Evolutionary conservation across 1,284 basidiomycete species (phyloP).

Genomic region (Trametes sp.): DNA sequence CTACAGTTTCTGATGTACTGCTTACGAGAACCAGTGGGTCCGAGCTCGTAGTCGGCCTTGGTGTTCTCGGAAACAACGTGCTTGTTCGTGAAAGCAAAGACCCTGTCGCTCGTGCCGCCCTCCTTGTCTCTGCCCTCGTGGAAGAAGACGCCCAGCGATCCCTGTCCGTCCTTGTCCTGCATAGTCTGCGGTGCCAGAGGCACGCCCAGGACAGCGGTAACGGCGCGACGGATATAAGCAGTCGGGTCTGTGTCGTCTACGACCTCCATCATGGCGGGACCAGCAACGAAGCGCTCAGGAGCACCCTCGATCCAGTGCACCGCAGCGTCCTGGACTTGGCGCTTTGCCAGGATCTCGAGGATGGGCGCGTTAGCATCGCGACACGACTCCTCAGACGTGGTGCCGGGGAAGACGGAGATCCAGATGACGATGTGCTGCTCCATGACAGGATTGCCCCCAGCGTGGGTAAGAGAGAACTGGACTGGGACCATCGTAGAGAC

Average conservation of each 20-base stretch:
- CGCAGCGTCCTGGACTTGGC: slow-evolving; percentile 19
- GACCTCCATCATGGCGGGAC: slow-evolving; percentile 24
- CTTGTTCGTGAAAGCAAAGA: slow-evolving; percentile 28
- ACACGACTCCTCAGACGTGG: slow-evolving; percentile 22
- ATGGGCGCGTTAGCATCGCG: slow-evolving; percentile 32
- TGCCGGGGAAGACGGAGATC: slow-evolving; percentile 33
- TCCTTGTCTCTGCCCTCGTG: slow-evolving; percentile 25
- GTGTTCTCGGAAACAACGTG: slow-evolving; percentile 29
- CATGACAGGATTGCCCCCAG: slow-evolving; percentile 23
- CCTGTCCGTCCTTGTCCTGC: slow-evolving; percentile 24
- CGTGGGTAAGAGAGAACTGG: slow-evolving; percentile 32
- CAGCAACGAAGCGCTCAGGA: slow-evolving; percentile 18
- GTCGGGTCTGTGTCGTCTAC: slow-evolving; percentile 28
- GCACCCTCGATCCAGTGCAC: slow-evolving; percentile 28
- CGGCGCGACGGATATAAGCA: slow-evolving; percentile 25
- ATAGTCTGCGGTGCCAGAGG: slow-evolving; percentile 28
- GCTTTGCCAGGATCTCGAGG: slow-evolving; percentile 31
- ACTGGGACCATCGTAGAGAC: slow-evolving; percentile 31
- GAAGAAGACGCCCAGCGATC: slow-evolving; percentile 17
- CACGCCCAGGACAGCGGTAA: slow-evolving; percentile 30
- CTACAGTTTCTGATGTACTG: slow-evolving; percentile 31
- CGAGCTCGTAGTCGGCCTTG: slow-evolving; percentile 24
- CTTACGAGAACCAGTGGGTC: slow-evolving; percentile 4
- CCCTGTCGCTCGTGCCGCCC: slow-evolving; percentile 29
- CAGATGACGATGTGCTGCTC: slow-evolving; percentile 24